Percentiles rank a stretch among this genome's conserved stretches.
Conservation (phyloP, 2,329 filamentous ascomycete genomes). For the Paradendryphiella salina region DNA sequence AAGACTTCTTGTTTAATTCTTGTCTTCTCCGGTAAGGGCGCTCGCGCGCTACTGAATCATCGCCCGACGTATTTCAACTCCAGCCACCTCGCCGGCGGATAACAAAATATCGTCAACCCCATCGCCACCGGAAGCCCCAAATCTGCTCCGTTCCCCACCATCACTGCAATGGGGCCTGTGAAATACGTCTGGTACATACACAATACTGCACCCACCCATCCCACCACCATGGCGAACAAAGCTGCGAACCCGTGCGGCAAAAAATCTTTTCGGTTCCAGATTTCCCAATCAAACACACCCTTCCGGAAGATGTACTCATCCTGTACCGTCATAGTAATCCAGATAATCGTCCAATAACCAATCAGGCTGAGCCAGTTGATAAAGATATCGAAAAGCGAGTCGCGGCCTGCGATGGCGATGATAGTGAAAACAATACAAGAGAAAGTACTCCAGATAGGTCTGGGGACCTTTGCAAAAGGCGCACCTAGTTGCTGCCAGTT, state of each 20-base stretch:
- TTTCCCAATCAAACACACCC: constrained; percentile 26
- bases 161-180: constrained; percentile 24
- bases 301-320: constrained; percentile 31
- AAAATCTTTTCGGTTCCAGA: constrained; percentile 27
- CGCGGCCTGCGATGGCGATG: constrained; percentile 67
- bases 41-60: not conserved
- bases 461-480: constrained; percentile 63
- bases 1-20: too few relatives aligned
- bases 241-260: constrained; percentile 26
- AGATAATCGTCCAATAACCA: constrained; percentile 34
- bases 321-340: constrained; percentile 28
- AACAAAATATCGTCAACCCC: constrained; percentile 57
- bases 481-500: constrained; percentile 67
- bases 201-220: not conserved
- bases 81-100: constrained; percentile 57
- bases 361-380: constrained; percentile 59
- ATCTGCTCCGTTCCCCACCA: constrained; percentile 54
- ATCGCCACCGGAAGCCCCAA: constrained; percentile 59
- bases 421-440: constrained; percentile 56
- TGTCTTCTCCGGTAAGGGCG: too few relatives aligned
- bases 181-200: constrained; percentile 17
- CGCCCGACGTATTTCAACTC: constrained; percentile 47
- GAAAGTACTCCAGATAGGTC: constrained; percentile 67
- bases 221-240: not conserved
- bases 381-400: constrained; percentile 62